Base-by-base conservation (phyloP, 1,284 basidiomycete species). In the Fomitopsis palustris region DNA sequence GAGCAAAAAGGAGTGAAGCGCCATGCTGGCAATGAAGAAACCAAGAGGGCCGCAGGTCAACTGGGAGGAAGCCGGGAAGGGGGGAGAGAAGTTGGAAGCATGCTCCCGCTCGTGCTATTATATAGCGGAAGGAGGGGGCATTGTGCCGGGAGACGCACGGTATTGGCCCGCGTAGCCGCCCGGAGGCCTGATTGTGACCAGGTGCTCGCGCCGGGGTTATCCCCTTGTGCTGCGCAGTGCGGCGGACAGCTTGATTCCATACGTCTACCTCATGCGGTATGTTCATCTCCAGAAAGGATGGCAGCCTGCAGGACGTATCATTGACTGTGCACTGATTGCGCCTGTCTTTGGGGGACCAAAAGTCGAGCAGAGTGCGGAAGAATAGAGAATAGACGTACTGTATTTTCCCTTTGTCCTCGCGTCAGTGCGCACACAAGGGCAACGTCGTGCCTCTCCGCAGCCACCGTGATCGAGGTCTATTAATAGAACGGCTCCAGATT, bases 1-100 rank as follows among this genome's bases (percentile, higher is more conserved):
- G 37, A 68, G 61, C 37, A 69, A 64, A 39, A 60, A 55, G 16
- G 62, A 60, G 59, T 38, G 54, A 39, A 60, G 45, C 5, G 59
- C 59, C 59, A 60, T 60, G 59, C 47, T 38, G 23, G 49, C n/a
- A 42, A 42, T 54, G 59, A 35, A 37, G 49, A 52, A 52, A 52
- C 49, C 49, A 52, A 52, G 49, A 33, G 49, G 49, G 49, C 49
- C 25, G 25, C 45, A 52, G 49, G 49, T 52, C 49, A 52, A 52
- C 49, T 52, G 49, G 49, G 29, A 31, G 31, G 49, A 33, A 37
- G 21, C 12, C 25, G 23, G n/a, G 33, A 7, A 17, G 29, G 31
- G 29, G 17, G 49, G 19, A 16, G 33, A 21, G 33, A 52, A 23
- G 49, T 35, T 52, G 49, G 31, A 31, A 52, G 17, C 19, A 10